These are phyloP conservation scores for Pseudogymnoascus sp. DNA, from an alignment of 2,329 filamentous ascomycete genomes.

Conservation along the genomic window DNA sequence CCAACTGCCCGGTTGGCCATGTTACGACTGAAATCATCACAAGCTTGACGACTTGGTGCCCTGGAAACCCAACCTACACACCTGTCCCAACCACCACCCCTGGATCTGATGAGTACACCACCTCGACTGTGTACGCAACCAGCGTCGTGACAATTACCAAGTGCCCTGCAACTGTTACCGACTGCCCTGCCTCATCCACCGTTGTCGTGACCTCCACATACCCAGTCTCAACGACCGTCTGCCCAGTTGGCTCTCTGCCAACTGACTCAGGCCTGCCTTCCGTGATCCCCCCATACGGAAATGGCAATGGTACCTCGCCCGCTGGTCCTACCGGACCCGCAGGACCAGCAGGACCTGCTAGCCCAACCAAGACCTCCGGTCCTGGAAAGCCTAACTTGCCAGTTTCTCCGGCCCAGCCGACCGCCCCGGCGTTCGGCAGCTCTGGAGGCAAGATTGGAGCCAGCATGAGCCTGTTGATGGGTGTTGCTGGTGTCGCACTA, in stretches of 20 bases:
- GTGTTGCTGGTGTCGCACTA: neutral
- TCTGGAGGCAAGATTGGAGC: neutral
- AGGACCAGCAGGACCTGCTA: neutral
- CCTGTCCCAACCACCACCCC: neutral
- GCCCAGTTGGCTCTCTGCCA: neutral
- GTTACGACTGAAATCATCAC: conserved; percentile 36
- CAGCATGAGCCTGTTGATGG: neutral
- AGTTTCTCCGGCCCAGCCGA: neutral
- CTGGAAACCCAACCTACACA: conserved; percentile 17
- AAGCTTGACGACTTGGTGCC: conserved; percentile 41
- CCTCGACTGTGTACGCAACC: conserved; percentile 14
- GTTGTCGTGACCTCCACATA: conserved; percentile 3
- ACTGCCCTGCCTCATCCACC: conserved; percentile 6
- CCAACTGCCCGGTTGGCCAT: conserved; percentile 43
- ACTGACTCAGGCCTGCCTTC: neutral
- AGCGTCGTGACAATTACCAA: conserved; percentile 10
- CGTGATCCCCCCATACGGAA: conserved; percentile 4
- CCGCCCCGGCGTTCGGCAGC: neutral
- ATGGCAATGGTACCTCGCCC: neutral
- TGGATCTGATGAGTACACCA: neutral
- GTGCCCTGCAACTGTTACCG: neutral
- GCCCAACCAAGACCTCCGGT: neutral
- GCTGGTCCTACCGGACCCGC: neutral
- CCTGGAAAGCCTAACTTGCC: neutral
- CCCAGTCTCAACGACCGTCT: conserved; percentile 3